A percentile compares a stretch with the other conserved stretches of the same genome.
Conservation (phyloP, 192 early-diverging fungal species). For the Fimicolochytrium jonesii region DNA sequence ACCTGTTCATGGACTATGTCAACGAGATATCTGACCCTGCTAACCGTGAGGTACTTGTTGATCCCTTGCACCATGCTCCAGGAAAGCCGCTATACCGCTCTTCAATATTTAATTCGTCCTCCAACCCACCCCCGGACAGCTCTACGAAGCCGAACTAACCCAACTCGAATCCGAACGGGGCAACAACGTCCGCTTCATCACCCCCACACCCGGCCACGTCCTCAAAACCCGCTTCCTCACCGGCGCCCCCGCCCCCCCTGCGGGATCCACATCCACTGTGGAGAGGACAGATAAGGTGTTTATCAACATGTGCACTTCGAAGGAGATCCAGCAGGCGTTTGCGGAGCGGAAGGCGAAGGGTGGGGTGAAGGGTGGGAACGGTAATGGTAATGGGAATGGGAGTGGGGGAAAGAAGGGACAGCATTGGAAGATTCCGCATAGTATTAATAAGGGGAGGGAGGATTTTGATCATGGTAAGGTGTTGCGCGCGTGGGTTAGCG, state of each 20-base stretch:
- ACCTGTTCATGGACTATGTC: constrained; percentile 53
- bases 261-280: constrained; percentile 8
- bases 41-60: constrained; percentile 39
- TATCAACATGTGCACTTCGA: constrained; percentile 37
- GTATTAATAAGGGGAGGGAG: constrained; percentile 34
- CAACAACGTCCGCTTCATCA: constrained; percentile 47
- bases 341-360: too few relatives aligned
- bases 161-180: constrained; percentile 49
- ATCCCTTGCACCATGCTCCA: too few relatives aligned
- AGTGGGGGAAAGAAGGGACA: too few relatives aligned
- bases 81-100: too few relatives aligned
- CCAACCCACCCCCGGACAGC: constrained; percentile 30
- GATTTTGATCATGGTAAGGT: constrained; percentile 47
- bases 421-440: constrained; percentile 47
- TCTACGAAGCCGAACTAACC: constrained; percentile 50
- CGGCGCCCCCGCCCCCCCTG: constrained; percentile 3
- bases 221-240: constrained; percentile 37
- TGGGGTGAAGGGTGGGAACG: too few relatives aligned
- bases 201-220: constrained; percentile 41
- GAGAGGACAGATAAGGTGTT: constrained; percentile 57
- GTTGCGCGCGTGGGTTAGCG: not conserved
- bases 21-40: constrained; percentile 56
- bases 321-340: not conserved
- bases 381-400: too few relatives aligned
- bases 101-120: too few relatives aligned